Evolutionary conservation across 108 stramenopile species (phyloP).

Genomic region (Skeletonema potamos): DNA sequence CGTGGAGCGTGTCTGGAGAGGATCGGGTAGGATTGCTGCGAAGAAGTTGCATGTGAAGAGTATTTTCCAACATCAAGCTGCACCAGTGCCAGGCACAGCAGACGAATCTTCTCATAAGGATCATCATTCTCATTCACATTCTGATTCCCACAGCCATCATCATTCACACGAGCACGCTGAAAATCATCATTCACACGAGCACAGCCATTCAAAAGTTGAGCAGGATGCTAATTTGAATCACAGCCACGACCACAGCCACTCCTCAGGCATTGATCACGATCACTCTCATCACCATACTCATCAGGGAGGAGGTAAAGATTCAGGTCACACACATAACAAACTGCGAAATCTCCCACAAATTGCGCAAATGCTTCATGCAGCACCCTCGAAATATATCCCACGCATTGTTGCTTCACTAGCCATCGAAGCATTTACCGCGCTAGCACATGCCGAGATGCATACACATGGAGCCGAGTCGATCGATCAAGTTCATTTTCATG

Average conservation of each 20-base stretch:
- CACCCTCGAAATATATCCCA: slow-evolving; percentile 62
- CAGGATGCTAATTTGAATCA: slow-evolving; percentile 6
- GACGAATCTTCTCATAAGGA: neutral
- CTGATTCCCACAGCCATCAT: slow-evolving; percentile 15
- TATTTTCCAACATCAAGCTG: slow-evolving; percentile 56
- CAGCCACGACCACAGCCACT: neutral
- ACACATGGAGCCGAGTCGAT: slow-evolving; percentile 77
- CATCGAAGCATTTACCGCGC: slow-evolving; percentile 73
- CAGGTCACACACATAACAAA: slow-evolving; percentile 41
- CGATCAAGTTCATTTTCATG: slow-evolving; percentile 92
- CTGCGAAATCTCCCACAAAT: slow-evolving; percentile 84
- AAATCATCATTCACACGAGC: neutral
- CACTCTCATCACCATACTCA: slow-evolving; percentile 32
- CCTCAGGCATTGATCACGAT: neutral
- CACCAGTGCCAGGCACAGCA: slow-evolving; percentile 64
- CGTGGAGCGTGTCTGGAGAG: slow-evolving; percentile 53
- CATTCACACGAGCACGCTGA: slow-evolving; percentile 28
- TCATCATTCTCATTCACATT: neutral
- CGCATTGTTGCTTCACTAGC: slow-evolving; percentile 62
- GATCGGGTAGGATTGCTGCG: slow-evolving; percentile 72
- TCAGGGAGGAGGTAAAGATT: neutral
- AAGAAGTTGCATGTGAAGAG: slow-evolving; percentile 62
- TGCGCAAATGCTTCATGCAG: slow-evolving; percentile 60
- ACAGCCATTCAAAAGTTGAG: neutral
- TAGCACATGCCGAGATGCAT: slow-evolving; percentile 86